These are phyloP conservation scores for Colletotrichum chrysophilum DNA, from an alignment of 2,329 filamentous ascomycete genomes.

Conservation along the genomic window DNA sequence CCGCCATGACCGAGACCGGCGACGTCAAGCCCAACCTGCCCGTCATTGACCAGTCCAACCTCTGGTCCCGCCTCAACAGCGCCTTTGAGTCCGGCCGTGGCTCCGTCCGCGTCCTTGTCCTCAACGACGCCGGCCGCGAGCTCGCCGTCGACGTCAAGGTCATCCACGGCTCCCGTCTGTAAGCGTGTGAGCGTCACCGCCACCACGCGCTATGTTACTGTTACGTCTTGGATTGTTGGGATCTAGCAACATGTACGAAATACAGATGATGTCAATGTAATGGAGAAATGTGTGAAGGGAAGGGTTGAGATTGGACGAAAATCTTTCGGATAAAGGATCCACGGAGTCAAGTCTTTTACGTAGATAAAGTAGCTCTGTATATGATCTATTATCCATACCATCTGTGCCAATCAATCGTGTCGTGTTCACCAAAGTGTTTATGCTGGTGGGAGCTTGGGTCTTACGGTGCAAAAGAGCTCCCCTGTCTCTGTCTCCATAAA, in stretches of 20 bases:
- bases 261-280: slow-evolving; percentile 20
- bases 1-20: slow-evolving; percentile 98
- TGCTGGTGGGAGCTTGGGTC: neutral
- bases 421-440: too few species aligned
- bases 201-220: neutral
- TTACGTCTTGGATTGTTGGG: slow-evolving; percentile 28
- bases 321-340: slow-evolving; percentile 21
- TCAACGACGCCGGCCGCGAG: slow-evolving; percentile 91
- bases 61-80: slow-evolving; percentile 80
- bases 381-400: slow-evolving; percentile 36
- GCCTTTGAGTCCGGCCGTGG: slow-evolving; percentile 92
- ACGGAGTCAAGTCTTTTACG: slow-evolving; percentile 26
- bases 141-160: slow-evolving; percentile 99
- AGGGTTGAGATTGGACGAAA: slow-evolving; percentile 25
- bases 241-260: slow-evolving; percentile 24
- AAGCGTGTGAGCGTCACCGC: slow-evolving; percentile 36
- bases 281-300: slow-evolving; percentile 21
- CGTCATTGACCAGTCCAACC: slow-evolving; percentile 93
- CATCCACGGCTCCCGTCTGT: slow-evolving; percentile 79
- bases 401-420: neutral
- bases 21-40: slow-evolving; percentile 96
- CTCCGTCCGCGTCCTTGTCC: slow-evolving; percentile 92
- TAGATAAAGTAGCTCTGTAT: slow-evolving; percentile 50
- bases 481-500: neutral
- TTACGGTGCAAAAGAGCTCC: neutral